Evolutionary conservation across 148 eudicot genomes (phyloP).

Genomic region (Tetragonia tetragonoides): DNA sequence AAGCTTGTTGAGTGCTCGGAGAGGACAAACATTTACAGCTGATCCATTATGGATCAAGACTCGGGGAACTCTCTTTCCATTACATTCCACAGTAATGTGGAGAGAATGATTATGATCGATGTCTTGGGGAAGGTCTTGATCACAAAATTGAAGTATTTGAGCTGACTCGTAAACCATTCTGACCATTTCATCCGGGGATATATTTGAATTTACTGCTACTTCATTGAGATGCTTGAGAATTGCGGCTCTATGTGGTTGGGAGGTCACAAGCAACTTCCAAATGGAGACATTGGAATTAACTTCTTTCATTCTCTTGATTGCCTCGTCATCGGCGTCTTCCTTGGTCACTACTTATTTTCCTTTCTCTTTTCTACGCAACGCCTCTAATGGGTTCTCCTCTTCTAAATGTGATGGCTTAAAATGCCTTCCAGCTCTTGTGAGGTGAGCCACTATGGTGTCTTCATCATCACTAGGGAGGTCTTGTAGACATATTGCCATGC

Average conservation of each 20-base stretch:
- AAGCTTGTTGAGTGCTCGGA: neutral
- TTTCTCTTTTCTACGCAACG: neutral
- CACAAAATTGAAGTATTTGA: neutral
- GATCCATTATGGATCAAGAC: neutral
- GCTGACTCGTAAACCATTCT: neutral
- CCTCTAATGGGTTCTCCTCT: too few species aligned
- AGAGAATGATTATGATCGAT: neutral
- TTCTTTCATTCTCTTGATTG: neutral
- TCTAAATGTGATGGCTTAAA: too few species aligned
- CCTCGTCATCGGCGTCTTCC: neutral
- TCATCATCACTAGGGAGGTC: too few species aligned
- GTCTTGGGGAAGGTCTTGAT: neutral
- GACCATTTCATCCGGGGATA: neutral
- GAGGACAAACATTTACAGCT: neutral
- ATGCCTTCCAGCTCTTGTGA: too few species aligned
- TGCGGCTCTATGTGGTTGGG: neutral
- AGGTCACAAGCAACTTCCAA: neutral
- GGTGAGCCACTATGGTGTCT: too few species aligned
- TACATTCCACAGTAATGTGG: neutral
- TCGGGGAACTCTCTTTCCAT: neutral
- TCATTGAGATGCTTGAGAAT: neutral
- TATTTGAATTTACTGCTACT: neutral
- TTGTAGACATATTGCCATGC: too few species aligned
- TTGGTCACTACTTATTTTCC: neutral
- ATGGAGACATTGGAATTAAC: too few species aligned